phyloP scores from a whole-genome alignment of 1,284 basidiomycete genomes.

The Ceratobasidium theobromae region DNA sequence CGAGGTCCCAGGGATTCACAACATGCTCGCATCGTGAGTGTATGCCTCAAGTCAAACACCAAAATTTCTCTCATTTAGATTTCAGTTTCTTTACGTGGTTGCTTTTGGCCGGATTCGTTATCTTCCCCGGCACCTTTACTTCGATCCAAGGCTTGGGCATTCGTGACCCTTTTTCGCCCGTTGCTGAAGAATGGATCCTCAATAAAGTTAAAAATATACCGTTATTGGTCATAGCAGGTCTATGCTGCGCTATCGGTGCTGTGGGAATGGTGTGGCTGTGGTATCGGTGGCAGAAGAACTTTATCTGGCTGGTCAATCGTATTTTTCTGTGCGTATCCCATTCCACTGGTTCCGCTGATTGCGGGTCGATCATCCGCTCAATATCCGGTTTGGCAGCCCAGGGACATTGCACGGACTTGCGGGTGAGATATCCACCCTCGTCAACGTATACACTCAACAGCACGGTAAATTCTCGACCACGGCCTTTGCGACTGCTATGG shows the following conservation, averaged over 20 bases:
- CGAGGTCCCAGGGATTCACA: slow-evolving; percentile 50
- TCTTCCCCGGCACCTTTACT: slow-evolving; percentile 60
- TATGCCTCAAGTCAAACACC: neutral
- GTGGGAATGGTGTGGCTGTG: slow-evolving; percentile 57
- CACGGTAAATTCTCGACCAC: slow-evolving; percentile 48
- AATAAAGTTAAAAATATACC: slow-evolving; percentile 14
- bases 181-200: slow-evolving; percentile 31
- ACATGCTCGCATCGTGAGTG: slow-evolving; percentile 47
- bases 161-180: slow-evolving; percentile 41
- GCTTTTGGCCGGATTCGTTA: slow-evolving; percentile 57
- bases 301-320: slow-evolving; percentile 59
- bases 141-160: slow-evolving; percentile 46
- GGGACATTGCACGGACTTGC: slow-evolving; percentile 56
- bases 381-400: slow-evolving; percentile 45
- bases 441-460: slow-evolving; percentile 54
- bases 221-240: slow-evolving; percentile 52
- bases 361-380: neutral
- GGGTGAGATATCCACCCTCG: slow-evolving; percentile 55
- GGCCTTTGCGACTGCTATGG: slow-evolving; percentile 51
- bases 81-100: slow-evolving; percentile 57
- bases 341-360: neutral
- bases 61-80: neutral
- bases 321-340: slow-evolving; percentile 52
- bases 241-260: slow-evolving; percentile 55
- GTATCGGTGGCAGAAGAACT: slow-evolving; percentile 63